Evolutionary conservation across 345 rosid species (phyloP), one percentile per base, ranked within the genome.

Genomic region (Arabis hirsuta): DNA sequence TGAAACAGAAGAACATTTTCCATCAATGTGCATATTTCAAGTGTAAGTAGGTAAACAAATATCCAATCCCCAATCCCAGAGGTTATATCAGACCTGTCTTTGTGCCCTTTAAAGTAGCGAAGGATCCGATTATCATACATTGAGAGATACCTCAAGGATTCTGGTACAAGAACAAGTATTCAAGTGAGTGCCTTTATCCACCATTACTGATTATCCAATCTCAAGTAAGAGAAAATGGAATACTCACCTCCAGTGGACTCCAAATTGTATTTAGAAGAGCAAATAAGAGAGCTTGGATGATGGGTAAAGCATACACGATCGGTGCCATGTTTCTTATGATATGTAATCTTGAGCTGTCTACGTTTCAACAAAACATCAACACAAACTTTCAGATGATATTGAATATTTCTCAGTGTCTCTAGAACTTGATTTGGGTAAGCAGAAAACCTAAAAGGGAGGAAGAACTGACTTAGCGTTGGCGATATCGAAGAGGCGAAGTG

Each of bases 81-180:
- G 51, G 44, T 61, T 19, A 56, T 16, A 57, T 55, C 79, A 32
- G 39, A 90, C 98, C 96, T 95, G 78, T 88, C 92, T 72, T 85
- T 92, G 74, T 92, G 99, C 19, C 99, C 99, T 82, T 92, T 95
- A 80, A 95, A 95, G 81, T 95, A 92, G 62, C 96, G 99, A 65
- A 96, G 99, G 77, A 89, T 82, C 72, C 99, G 82, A 64, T 96
- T 96, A 80, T 96, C 99, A 32, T 88, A 92, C 97, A 96, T 90
- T 9, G 99, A 96, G 46, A 92, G 82, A 82, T 96, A 96, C 69
- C 97, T 83, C 66, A 96, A 61, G 34, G 96, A 83, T 69, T 95
- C 99, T 95, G 89, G 56, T 39, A 55, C 65, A 78, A 46, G 26
- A 59, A 73, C 5, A 52, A 66, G 42, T 5, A 71, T 13, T 31